These are phyloP conservation scores for Oryza rufipogon DNA, from an alignment of 176 grass and related monocot species.

Conservation along the genomic window DNA sequence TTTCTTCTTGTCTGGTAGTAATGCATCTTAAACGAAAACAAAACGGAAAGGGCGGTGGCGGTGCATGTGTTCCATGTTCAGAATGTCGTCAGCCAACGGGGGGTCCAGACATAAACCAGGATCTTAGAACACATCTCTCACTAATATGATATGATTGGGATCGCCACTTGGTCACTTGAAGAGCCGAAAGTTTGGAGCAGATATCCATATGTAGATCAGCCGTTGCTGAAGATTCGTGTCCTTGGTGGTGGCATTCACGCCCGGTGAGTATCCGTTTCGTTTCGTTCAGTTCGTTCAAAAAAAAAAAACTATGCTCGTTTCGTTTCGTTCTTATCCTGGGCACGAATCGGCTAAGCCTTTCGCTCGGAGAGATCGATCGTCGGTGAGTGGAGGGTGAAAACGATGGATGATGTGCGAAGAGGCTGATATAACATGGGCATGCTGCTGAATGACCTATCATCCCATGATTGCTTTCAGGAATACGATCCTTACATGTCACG, in stretches of 20 bases:
- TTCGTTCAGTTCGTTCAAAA: not conserved
- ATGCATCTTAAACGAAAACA: not conserved
- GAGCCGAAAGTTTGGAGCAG: not conserved
- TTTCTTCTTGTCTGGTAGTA: not conserved
- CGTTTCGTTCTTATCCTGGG: slow-evolving; percentile 44
- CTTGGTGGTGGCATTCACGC: slow-evolving; percentile 26
- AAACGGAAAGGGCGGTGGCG: not conserved
- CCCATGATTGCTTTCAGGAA: slow-evolving; percentile 35
- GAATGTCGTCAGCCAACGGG: not conserved
- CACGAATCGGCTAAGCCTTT: not conserved
- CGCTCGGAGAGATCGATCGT: not conserved
- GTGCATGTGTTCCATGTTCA: not conserved
- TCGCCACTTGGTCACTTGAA: not conserved
- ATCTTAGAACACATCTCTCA: not conserved
- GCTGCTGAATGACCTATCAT: not conserved
- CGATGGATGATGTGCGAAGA: not conserved
- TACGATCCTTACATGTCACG: slow-evolving; percentile 29
- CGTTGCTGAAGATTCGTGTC: not conserved
- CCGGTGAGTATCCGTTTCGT: not conserved
- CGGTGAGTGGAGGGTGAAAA: not conserved
- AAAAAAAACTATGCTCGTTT: not conserved
- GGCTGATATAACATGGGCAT: not conserved
- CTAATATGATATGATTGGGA: not conserved
- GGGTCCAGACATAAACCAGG: not conserved
- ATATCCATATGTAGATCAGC: not conserved